A percentile compares a stretch with the other conserved stretches of the same genome.
phyloP scores from a whole-genome alignment of 306 rosid genomes.

The barrel medic (Medicago truncatula) region MtrunA17r5.0-ANR NC_053046.1:41490001-41490500 shows the following conservation, averaged over 20 bases:
- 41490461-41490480: not conserved
- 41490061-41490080: not conserved
- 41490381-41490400: not conserved
- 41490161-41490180: not conserved
- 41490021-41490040: not conserved
- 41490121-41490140: not conserved
- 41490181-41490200: not conserved
- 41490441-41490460: constrained; percentile 1
- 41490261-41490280: constrained; percentile 7
- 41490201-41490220: not conserved
- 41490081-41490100: constrained; percentile 21
- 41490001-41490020: not conserved
- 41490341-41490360: not conserved
- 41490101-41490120: not conserved
- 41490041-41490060: not conserved
- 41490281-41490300: not conserved
- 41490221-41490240: constrained; percentile 3
- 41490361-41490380: constrained; percentile 6
- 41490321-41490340: constrained; percentile 9
- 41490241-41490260: not conserved
- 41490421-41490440: not conserved
- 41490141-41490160: not conserved
- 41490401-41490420: not conserved
- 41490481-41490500: not conserved
- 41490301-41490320: constrained; percentile 21